Evolutionary conservation across 2,329 filamentous ascomycete species (phyloP).

Genomic region (Coniochaeta sp.): DNA sequence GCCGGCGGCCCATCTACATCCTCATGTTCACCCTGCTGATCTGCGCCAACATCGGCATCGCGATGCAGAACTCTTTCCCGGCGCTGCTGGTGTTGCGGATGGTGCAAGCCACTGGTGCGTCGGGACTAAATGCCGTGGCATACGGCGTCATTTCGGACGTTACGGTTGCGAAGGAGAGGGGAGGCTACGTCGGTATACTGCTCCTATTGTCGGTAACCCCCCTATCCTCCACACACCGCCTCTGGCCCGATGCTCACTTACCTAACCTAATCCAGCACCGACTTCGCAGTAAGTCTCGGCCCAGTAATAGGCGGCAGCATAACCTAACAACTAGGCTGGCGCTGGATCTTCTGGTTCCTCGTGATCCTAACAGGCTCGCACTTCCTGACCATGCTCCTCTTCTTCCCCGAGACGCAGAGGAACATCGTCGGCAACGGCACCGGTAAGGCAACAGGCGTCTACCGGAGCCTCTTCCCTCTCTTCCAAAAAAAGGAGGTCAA

Average conservation of each 20-base stretch:
- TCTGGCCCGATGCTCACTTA: too few relatives aligned
- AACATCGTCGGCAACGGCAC: constrained; percentile 34
- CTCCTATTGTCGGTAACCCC: too few relatives aligned
- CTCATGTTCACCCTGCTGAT: neutral
- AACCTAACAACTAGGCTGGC: too few relatives aligned
- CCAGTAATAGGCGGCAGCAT: too few relatives aligned
- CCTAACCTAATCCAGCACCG: too few relatives aligned
- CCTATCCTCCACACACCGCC: too few relatives aligned
- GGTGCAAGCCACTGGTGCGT: neutral
- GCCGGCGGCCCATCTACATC: neutral
- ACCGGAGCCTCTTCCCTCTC: neutral
- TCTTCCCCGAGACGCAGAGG: constrained; percentile 34
- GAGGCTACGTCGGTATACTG: too few relatives aligned
- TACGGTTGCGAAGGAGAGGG: too few relatives aligned
- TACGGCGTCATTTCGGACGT: constrained; percentile 21
- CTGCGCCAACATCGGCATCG: neutral
- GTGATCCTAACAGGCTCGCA: constrained; percentile 27
- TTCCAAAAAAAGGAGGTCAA: too few relatives aligned
- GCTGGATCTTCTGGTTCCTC: too few relatives aligned
- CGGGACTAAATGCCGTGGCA: neutral
- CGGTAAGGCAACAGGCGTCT: neutral
- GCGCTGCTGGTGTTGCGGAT: neutral
- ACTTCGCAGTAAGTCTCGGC: too few relatives aligned
- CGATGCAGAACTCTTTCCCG: neutral
- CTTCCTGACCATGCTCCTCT: constrained; percentile 31